Percentiles rank a stretch among this genome's conserved stretches.
Evolutionary conservation across 345 rosid genomes (phyloP).

Genomic region (Eucalyptus fibrosa): DNA sequence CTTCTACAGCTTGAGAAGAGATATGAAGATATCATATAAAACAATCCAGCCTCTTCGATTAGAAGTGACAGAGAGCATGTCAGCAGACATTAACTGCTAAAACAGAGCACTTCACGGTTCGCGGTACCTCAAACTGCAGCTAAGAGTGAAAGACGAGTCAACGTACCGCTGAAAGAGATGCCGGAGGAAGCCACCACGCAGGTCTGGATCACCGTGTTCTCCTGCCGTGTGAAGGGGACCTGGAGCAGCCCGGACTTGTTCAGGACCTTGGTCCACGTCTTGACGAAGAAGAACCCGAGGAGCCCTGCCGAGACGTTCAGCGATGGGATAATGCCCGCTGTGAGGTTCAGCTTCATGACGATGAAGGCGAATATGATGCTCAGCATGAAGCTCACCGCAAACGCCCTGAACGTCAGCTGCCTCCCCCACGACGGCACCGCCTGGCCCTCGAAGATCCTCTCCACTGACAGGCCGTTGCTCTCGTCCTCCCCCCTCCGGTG

Average conservation of each 20-base stretch:
- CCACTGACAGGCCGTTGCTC: neutral
- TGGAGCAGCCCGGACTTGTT: neutral
- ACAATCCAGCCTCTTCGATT: neutral
- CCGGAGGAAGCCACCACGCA: conserved; percentile 8
- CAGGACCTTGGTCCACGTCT: conserved; percentile 1
- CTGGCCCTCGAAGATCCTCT: neutral
- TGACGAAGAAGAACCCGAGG: conserved; percentile 8
- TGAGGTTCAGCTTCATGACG: conserved; percentile 5
- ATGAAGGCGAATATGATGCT: conserved; percentile 3
- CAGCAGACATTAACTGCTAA: neutral
- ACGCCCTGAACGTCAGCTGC: conserved; percentile 6
- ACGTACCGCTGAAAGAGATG: neutral
- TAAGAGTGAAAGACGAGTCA: too few relatives aligned
- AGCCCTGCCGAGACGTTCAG: conserved; percentile 7
- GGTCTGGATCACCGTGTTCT: conserved; percentile 12
- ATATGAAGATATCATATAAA: neutral
- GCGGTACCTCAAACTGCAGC: neutral
- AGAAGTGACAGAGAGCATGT: neutral
- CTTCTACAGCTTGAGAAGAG: neutral
- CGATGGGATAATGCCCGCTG: neutral
- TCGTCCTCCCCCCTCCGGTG: neutral
- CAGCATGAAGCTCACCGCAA: neutral
- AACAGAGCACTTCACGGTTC: neutral
- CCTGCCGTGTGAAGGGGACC: conserved; percentile 8
- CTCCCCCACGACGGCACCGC: conserved; percentile 1